Percentiles rank a stretch among this genome's conserved stretches.
Conservation (phyloP, 2,329 filamentous ascomycete genomes). For the Trichoderma breve region DNA sequence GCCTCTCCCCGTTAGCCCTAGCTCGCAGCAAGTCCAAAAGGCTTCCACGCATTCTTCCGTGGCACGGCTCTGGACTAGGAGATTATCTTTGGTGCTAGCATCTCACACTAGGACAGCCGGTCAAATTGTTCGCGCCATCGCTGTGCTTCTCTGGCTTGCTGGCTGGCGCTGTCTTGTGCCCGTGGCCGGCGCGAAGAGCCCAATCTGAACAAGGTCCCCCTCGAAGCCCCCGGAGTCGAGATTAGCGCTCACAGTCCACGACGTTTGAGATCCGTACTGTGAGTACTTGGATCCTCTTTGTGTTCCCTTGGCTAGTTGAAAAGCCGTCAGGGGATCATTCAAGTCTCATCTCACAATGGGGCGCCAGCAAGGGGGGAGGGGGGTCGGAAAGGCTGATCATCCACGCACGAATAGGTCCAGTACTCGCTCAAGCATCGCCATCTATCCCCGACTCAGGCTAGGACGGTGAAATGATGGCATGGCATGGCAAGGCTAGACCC, state of each 20-base stretch:
- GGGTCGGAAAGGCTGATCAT: conserved; percentile 10
- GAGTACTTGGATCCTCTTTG: neutral
- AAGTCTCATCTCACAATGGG: conserved; percentile 7
- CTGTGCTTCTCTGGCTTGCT: neutral
- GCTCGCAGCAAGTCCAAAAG: neutral
- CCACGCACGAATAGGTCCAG: neutral
- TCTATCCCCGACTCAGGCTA: neutral
- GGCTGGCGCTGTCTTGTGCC: neutral
- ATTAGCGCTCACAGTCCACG: conserved; percentile 12
- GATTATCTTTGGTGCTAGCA: neutral
- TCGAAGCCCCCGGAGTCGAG: neutral
- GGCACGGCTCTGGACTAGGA: neutral
- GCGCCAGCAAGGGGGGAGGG: neutral
- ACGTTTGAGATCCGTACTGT: conserved; percentile 1
- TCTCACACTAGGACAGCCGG: conserved; percentile 1
- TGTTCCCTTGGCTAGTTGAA: neutral
- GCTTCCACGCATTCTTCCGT: conserved; percentile 8
- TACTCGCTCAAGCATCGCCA: neutral
- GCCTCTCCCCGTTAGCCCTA: conserved; percentile 8
- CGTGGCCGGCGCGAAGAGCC: neutral
- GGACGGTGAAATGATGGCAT: neutral
- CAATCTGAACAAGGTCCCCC: neutral
- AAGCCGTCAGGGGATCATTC: conserved; percentile 2
- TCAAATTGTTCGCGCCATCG: conserved; percentile 5
- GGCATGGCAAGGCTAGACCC: neutral